Base-by-base conservation (phyloP, 2,329 filamentous ascomycete species). In the Pseudocercospora fuligena region DNA sequence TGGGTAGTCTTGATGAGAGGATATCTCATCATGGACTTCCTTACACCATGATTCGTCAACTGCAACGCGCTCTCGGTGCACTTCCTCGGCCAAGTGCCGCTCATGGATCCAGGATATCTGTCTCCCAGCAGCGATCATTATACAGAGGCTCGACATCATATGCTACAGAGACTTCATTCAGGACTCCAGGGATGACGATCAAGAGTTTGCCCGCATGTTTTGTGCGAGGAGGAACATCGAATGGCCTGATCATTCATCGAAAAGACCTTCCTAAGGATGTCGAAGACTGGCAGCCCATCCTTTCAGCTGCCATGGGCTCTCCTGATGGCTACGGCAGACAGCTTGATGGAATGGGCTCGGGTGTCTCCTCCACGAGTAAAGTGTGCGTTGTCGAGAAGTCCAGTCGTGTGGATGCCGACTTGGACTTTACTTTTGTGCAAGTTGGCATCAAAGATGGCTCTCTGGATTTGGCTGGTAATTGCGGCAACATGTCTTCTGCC, bases 401-500 rank as follows among this genome's bases (percentile, higher is more conserved):
- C 2, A 74, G 77, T 2, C 79, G 82, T 16, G 66, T 76, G 0
- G 84, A 83, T 27, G 84, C 84, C 0, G 86, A 92, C 69, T 82
- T 92, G 12, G 87, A 91, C 66, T 92, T 90, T 73, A 93, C 90
- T 0, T 93, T 93, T 74, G 86, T 90, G 1, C 87, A 89, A 46
- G 81, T 92, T 6, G 90, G 90, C 2, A 85, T 92, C 62, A 85
- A 85, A 61, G 84, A 89, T 70, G 80, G 81, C 4, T 78, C 81
- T 33, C 82, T 93, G 2, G 90, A 92, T 73, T 85, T 87, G 72
- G 87, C 88, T 0, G 88, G 89, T 25, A 93, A 92, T 72, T 92
- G 90, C 74, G 90, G 90, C n/a, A 92, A 92, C 75, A 90, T 93
- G 88, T 87, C 83, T 5, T 84, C 86, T 47, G 84, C 87, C 0